These are phyloP conservation scores for Eimeria praecox DNA, from an alignment of 169 alveolate genomes.

Conservation along the genomic window DNA sequence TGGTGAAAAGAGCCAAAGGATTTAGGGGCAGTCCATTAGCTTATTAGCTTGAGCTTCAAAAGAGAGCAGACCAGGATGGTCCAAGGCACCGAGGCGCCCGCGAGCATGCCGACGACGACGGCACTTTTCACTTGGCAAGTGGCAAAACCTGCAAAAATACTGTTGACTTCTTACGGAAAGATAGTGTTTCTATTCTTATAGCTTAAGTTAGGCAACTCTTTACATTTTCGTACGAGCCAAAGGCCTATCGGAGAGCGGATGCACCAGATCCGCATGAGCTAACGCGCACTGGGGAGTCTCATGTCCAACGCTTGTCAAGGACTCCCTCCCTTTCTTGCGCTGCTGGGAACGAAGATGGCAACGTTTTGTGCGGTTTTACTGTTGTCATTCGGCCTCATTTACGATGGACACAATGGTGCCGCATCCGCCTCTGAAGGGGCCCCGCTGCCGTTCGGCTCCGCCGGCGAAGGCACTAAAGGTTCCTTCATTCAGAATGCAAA, in stretches of 20 bases:
- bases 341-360: neutral
- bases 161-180: neutral
- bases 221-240: neutral
- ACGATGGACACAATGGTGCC: neutral
- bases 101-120: slow-evolving; percentile 13
- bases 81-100: neutral
- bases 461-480: neutral
- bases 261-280: neutral
- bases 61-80: neutral
- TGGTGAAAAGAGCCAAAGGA: neutral
- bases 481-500: neutral
- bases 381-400: neutral
- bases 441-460: neutral
- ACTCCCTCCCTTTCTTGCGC: slow-evolving; percentile 9
- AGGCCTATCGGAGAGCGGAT: neutral
- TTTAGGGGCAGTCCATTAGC: neutral
- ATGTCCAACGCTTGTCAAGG: slow-evolving; percentile 14
- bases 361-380: neutral
- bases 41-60: neutral
- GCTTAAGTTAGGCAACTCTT: neutral
- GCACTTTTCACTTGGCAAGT: neutral
- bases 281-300: slow-evolving; percentile 35
- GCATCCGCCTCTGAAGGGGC: neutral
- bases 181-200: neutral
- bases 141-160: neutral